phyloP scores from a whole-genome alignment of 192 early-diverging fungal genomes.

The Chytriomyces sp. region DNA sequence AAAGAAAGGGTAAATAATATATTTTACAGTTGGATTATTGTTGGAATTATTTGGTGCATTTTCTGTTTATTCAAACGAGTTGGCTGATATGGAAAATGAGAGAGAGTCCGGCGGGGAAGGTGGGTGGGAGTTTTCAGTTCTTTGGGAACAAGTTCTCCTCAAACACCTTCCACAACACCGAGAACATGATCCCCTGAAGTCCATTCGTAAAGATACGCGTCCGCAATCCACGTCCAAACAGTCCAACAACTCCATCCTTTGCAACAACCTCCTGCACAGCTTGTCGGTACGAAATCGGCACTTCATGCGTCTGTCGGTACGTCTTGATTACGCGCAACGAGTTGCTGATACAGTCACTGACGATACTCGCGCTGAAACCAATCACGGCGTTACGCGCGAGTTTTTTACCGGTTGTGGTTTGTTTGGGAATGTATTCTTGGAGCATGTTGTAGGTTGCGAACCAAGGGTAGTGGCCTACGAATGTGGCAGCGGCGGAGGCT shows the following conservation, averaged over 20 bases:
- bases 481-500: conserved; percentile 47
- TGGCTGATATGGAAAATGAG: too few species aligned
- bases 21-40: too few species aligned
- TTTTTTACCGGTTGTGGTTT: conserved; percentile 37
- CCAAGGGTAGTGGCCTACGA: conserved; percentile 49
- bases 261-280: conserved; percentile 48
- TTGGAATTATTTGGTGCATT: too few species aligned
- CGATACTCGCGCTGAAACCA: conserved; percentile 44
- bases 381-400: conserved; percentile 50
- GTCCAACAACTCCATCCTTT: conserved; percentile 49
- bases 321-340: conserved; percentile 55
- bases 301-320: conserved; percentile 47
- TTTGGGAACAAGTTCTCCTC: conserved; percentile 8
- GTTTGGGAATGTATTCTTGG: conserved; percentile 43
- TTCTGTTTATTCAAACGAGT: too few species aligned
- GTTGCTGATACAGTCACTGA: conserved; percentile 46
- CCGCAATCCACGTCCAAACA: conserved; percentile 53
- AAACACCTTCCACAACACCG: conserved; percentile 50
- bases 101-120: too few species aligned
- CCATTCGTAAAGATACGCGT: conserved; percentile 53
- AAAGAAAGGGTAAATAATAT: neutral
- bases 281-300: conserved; percentile 30
- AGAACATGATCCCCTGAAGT: conserved; percentile 55
- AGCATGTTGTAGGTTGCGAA: conserved; percentile 51
- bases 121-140: neutral